Conservation (phyloP, 2,329 filamentous ascomycete species). For the Bipolaris oryzae region DNA sequence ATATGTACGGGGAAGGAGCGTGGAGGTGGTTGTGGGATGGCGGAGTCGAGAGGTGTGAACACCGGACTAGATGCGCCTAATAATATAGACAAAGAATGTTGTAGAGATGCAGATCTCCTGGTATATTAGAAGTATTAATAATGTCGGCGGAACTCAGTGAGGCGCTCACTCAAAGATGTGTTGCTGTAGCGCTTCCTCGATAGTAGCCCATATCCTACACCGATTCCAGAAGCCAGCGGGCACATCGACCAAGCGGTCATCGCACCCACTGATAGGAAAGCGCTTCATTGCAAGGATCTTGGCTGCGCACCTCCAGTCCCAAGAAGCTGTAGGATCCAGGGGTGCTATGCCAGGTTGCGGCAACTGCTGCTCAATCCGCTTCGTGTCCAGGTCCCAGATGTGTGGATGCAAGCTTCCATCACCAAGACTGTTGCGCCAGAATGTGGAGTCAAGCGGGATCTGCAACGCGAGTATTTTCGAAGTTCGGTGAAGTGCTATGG, state of each 20-base stretch:
- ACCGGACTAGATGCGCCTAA: neutral
- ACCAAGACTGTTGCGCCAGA: slow-evolving; percentile 33
- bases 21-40: neutral
- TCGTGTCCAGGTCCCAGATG: slow-evolving; percentile 33
- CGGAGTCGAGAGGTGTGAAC: neutral
- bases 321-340: slow-evolving; percentile 4
- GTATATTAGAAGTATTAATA: neutral
- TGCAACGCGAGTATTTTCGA: slow-evolving; percentile 27
- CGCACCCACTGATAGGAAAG: slow-evolving; percentile 16
- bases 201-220: slow-evolving; percentile 34
- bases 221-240: slow-evolving; percentile 35
- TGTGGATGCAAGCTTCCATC: slow-evolving; percentile 29
- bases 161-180: neutral
- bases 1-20: neutral
- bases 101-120: neutral
- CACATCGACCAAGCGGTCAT: slow-evolving; percentile 18
- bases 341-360: neutral
- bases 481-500: slow-evolving; percentile 27
- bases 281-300: slow-evolving; percentile 22
- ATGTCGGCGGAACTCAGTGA: neutral
- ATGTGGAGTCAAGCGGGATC: slow-evolving; percentile 29
- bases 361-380: slow-evolving; percentile 14
- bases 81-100: neutral
- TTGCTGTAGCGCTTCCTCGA: slow-evolving; percentile 22
- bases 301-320: slow-evolving; percentile 28